Base-by-base conservation (phyloP, 805 yeast species). In the Zygoascus biomembranicola region DNA sequence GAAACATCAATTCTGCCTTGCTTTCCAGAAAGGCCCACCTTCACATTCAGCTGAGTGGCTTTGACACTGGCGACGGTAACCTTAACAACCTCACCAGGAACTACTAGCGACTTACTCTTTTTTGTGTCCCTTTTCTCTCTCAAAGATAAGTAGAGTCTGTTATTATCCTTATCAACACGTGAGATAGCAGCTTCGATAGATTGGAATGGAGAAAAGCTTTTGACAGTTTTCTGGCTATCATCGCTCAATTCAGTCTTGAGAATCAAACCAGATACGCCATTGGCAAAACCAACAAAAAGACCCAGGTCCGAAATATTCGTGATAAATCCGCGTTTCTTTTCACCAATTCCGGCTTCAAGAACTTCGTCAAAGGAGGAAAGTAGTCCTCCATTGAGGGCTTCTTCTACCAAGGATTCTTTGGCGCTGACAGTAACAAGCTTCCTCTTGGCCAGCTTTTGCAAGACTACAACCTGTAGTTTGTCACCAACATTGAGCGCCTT, bases 1-100 rank as follows among this genome's bases (percentile, higher is more conserved):
- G 90, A 78, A 16, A 84, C 74, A 61, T 88, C 95, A 55, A 90
- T 70, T 65, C 95, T 79, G 41, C 95, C 97, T 61, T 80, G 85
- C 56, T 82, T 73, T 13, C 46, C 46, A 64, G 85, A 83, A 55
- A 85, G 94, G 51, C 94, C 90, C 47, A 90, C 72, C 49, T 77
- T 77, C 18, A 90, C 85, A 61, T 83, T 82, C 59, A 90, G 71
- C 69, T 87, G 94, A 5, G 87, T 80, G 32, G 78, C 80, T 65
- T 85, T 87, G 39, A 87, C 77, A 1, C 83, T 72, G 49, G 77
- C 82, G 52, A 90, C 70, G 16, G 66, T 63, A 42, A 84, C 92
- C 56, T 78, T 76, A 8, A 90, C 82, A 20, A 76, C 55, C 43
- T 72, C 77, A 47, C 95, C 96, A 16, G 82, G 76, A 5, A 70